Evolutionary conservation across 106 monocot genomes (phyloP).

Genomic region (Acanthochlamys bracteata): DNA sequence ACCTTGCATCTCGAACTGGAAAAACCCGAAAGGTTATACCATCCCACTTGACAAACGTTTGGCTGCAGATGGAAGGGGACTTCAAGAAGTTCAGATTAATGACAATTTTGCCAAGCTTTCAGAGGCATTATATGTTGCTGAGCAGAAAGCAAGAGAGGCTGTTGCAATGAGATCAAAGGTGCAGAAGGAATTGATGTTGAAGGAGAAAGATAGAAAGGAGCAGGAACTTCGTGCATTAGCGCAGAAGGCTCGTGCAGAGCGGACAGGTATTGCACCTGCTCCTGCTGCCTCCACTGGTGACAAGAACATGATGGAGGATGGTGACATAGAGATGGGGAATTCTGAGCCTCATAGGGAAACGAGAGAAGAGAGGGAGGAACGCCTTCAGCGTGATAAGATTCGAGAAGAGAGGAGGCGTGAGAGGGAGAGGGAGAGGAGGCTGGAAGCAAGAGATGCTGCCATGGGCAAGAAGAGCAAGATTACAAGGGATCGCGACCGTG

Average conservation of each 20-base stretch:
- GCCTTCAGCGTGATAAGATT: conserved; percentile 77
- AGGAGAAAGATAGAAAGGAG: conserved; percentile 93
- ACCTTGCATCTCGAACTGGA: conserved; percentile 99
- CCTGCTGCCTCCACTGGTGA: conserved; percentile 26
- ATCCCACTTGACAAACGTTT: conserved; percentile 91
- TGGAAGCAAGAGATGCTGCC: conserved; percentile 78
- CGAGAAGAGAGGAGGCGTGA: conserved; percentile 81
- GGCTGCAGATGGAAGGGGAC: conserved; percentile 87
- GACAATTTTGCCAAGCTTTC: conserved; percentile 93
- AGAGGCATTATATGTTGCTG: conserved; percentile 86
- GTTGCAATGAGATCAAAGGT: conserved; percentile 95
- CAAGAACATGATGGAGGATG: conserved; percentile 31
- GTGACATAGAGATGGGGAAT: conserved; percentile 27
- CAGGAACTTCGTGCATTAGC: conserved; percentile 83
- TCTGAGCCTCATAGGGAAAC: conserved; percentile 51
- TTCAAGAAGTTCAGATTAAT: conserved; percentile 96
- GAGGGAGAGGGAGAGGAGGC: conserved; percentile 87
- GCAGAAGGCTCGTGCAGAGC: conserved; percentile 76
- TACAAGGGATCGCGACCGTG: conserved; percentile 85
- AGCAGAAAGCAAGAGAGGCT: conserved; percentile 90
- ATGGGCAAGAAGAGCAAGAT: conserved; percentile 92
- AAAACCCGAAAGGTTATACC: conserved; percentile 95
- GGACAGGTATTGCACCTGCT: conserved; percentile 72
- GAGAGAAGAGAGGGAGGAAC: conserved; percentile 69
- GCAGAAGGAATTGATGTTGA: conserved; percentile 78